Conservation (phyloP, 2,329 filamentous ascomycete species). For the Ascochyta viciae-villosae region DNA sequence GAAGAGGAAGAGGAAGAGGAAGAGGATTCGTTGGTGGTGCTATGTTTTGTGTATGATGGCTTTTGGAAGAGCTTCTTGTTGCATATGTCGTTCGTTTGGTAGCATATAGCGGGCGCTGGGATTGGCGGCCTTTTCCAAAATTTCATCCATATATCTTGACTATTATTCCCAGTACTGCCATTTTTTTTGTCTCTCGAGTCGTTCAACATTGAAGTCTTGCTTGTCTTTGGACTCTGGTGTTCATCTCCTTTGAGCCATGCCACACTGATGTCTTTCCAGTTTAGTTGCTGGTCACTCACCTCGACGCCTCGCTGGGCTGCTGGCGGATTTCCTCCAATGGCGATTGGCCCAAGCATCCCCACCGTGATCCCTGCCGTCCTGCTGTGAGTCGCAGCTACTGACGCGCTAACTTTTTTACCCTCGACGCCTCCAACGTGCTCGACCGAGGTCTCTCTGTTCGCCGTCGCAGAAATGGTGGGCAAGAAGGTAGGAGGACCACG, state of each 20-base stretch:
- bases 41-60: constrained; percentile 12
- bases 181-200: too few species aligned
- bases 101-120: constrained; percentile 22
- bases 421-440: constrained; percentile 18
- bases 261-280: neutral
- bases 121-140: constrained; percentile 2
- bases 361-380: constrained; percentile 22
- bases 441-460: constrained; percentile 18
- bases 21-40: neutral
- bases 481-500: constrained; percentile 31
- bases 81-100: constrained; percentile 20
- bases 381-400: constrained; percentile 34
- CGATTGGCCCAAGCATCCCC: constrained; percentile 31
- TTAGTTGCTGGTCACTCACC: constrained; percentile 28
- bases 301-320: constrained; percentile 14
- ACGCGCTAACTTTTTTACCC: constrained; percentile 40
- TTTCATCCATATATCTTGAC: too few species aligned
- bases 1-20: too few species aligned
- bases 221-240: neutral
- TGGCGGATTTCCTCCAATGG: constrained; percentile 33
- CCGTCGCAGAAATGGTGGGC: constrained; percentile 39
- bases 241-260: neutral
- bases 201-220: too few species aligned
- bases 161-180: too few species aligned
- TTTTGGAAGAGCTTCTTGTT: constrained; percentile 2